Percentiles rank a stretch among this genome's conserved stretches.
Evolutionary conservation across 2,329 filamentous ascomycete genomes (phyloP).

Genomic region (Pseudogymnoascus sp.): DNA sequence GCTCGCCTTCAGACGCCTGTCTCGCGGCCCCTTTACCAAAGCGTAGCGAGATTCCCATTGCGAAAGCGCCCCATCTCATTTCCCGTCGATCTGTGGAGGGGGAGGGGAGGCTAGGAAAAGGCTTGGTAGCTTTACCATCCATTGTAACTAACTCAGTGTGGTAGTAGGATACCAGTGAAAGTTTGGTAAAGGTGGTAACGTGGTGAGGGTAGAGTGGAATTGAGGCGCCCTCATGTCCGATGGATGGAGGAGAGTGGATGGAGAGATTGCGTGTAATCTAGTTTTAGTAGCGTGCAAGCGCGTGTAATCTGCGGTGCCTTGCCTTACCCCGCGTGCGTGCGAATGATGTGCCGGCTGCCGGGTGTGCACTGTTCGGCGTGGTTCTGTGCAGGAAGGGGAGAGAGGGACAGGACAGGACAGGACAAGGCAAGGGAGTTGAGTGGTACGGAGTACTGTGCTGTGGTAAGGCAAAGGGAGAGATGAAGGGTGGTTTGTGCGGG

Average conservation of each 20-base stretch:
- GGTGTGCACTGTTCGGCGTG: background rate
- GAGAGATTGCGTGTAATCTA: background rate
- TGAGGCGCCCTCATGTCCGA: background rate
- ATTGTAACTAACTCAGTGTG: background rate
- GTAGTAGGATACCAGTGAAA: background rate
- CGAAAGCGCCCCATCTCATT: background rate
- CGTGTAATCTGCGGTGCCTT: constrained; percentile 61
- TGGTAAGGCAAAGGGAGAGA: too few species aligned
- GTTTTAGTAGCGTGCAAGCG: background rate
- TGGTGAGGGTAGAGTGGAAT: too few species aligned
- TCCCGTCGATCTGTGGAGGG: background rate
- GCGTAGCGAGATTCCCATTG: too few species aligned
- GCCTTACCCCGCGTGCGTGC: constrained; percentile 73
- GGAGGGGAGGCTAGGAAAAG: background rate
- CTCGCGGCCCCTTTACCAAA: too few species aligned
- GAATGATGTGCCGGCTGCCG: constrained; percentile 47
- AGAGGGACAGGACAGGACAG: too few species aligned
- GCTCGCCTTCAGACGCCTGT: too few species aligned
- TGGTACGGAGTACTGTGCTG: too few species aligned
- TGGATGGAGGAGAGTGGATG: background rate
- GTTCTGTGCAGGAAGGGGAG: too few species aligned
- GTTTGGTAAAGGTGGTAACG: background rate
- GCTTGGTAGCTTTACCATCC: background rate
- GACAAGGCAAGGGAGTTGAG: too few species aligned
- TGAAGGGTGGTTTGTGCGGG: too few species aligned